Base-by-base conservation (phyloP, 306 rosid species). In the Cucurbita ficifolia region DNA sequence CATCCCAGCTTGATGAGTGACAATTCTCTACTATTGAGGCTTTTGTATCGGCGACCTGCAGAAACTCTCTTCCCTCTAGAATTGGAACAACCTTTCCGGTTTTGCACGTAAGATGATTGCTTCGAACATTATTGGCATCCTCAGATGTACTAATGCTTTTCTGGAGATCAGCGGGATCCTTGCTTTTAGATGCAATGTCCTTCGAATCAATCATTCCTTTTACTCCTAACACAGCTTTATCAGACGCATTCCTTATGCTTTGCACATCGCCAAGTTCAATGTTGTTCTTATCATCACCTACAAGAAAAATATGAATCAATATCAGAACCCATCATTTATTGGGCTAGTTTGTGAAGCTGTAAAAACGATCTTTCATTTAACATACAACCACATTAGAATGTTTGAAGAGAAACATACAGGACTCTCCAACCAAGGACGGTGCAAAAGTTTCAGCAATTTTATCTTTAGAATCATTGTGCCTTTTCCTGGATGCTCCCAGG, bases 21-120 rank as follows among this genome's bases (percentile, higher is more conserved):
- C 74, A 72, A 49, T 69, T 78, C 68, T 84, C 82, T 38, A 77
- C 74, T 46, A 56, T 77, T 61, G 78, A 38, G 58, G 50, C 49
- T 61, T 83, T 75, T 29, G 80, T 78, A 77, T 68, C 84, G 52
- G 80, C 74, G 40, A 65, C 63, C 72, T 63, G 80, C 43, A 81
- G 46, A 53, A 74, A 50, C 59, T 78, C 78, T 83, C 53, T 81
- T 79, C 78, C 84, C 73, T 76, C 86, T 75, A 52, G 78, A 33
- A 83, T 65, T 78, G 73, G 61, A 73, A 57, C 72, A 52, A 55
- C 73, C 57, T 52, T 72, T 61, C 19, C 77, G 56, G 71, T 70
- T 77, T 78, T 82, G 57, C 39, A 72, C 76, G 74, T 50, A 35
- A 52, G 75, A 74, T 51, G 63, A 69, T 73, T 77, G 63, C 74